These are phyloP conservation scores for Lepidium sativum DNA, from an alignment of 345 rosid genomes.

Conservation along the genomic window DNA sequence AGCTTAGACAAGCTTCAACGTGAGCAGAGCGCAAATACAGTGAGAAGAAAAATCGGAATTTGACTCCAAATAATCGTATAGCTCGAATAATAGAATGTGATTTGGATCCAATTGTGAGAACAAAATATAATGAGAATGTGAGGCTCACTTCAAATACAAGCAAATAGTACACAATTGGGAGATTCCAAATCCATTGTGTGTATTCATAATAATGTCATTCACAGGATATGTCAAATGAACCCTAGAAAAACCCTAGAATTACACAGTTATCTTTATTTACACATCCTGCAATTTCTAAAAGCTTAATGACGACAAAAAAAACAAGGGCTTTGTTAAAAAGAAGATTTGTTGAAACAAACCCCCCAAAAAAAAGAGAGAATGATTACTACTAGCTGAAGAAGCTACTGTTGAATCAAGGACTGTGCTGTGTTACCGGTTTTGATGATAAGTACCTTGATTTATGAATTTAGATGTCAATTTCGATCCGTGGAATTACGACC, in stretches of 20 bases:
- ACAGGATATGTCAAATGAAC: constrained; percentile 6
- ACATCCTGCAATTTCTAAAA: neutral
- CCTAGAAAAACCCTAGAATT: constrained; percentile 7
- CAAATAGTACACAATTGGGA: neutral
- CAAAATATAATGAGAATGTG: no score
- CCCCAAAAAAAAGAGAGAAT: neutral
- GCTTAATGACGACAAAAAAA: neutral
- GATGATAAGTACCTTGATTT: neutral
- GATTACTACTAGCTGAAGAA: neutral
- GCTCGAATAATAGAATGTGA: no score
- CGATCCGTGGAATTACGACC: constrained; percentile 24
- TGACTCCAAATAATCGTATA: no score
- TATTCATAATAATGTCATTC: neutral
- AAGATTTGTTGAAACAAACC: neutral
- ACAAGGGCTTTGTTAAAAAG: neutral
- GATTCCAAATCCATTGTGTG: constrained; percentile 11
- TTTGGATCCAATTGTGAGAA: no score
- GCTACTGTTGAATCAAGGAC: neutral
- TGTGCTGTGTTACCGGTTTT: constrained; percentile 1
- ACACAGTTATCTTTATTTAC: constrained; percentile 4
- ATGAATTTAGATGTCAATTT: neutral
- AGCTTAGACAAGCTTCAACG: constrained; percentile 30
- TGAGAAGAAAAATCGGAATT: no score
- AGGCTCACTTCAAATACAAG: neutral
- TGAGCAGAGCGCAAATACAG: constrained; percentile 23